A percentile compares a stretch with the other conserved stretches of the same genome.
phyloP scores from a whole-genome alignment of 2,329 filamentous ascomycete genomes.

The Aspergillus pseudoterreus region DNA sequence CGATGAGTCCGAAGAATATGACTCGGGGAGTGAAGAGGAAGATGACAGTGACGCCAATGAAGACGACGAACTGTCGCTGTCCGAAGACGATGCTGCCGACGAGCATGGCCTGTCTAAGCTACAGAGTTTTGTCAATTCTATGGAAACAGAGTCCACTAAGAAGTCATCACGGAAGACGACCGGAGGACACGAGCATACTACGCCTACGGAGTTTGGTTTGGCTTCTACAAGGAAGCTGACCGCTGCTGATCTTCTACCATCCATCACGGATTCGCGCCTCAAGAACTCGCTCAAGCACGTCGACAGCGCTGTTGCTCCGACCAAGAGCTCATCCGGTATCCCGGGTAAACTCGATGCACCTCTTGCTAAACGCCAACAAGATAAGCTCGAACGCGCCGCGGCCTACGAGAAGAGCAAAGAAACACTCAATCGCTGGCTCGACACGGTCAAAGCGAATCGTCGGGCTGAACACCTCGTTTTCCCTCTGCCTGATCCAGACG shows the following conservation, averaged over 20 bases:
- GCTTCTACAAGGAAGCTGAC: constrained; percentile 65
- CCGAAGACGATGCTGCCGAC: constrained; percentile 40
- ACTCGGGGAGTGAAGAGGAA: constrained; percentile 46
- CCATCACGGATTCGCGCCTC: constrained; percentile 68
- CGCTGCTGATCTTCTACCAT: constrained; percentile 69
- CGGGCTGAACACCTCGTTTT: constrained; percentile 87
- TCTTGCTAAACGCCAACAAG: constrained; percentile 80
- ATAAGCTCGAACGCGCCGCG: constrained; percentile 72
- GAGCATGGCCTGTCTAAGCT: constrained; percentile 59
- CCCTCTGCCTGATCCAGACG: constrained; percentile 71
- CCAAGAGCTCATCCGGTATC: constrained; percentile 51
- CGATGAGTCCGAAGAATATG: constrained; percentile 34
- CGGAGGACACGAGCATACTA: constrained; percentile 58
- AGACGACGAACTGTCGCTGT: constrained; percentile 35
- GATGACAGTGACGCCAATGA: constrained; percentile 49
- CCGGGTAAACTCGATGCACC: constrained; percentile 75
- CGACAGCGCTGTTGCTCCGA: constrained; percentile 31
- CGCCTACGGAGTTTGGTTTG: constrained; percentile 58
- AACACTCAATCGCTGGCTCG: constrained; percentile 84
- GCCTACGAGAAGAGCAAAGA: constrained; percentile 91
- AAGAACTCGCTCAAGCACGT: constrained; percentile 77
- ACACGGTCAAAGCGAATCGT: constrained; percentile 92
- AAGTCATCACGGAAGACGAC: constrained; percentile 32
- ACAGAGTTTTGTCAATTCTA: constrained; percentile 65
- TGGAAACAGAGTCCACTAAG: constrained; percentile 44